Conservation (phyloP, 2,329 filamentous ascomycete genomes). For the Monosporascus sp. region DNA sequence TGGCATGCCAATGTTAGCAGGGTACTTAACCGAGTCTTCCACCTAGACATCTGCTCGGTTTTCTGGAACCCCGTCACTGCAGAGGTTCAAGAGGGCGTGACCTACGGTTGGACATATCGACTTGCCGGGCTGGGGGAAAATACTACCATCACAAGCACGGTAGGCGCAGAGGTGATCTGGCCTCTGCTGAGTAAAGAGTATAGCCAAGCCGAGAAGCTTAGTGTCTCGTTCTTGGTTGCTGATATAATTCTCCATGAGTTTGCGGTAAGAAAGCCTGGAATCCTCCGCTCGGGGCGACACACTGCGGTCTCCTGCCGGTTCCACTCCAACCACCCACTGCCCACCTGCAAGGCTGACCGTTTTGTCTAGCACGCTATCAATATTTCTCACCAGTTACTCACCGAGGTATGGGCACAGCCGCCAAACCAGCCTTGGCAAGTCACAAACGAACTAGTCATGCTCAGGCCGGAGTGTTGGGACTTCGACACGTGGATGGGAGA, state of each 20-base stretch:
- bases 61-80: neutral
- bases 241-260: conserved; percentile 20
- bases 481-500: neutral
- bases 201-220: conserved; percentile 21
- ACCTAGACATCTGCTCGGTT: conserved; percentile 10
- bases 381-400: conserved; percentile 2
- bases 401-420: neutral
- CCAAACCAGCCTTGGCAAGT: conserved; percentile 3
- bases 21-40: conserved; percentile 1
- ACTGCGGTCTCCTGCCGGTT: neutral
- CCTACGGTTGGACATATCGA: conserved; percentile 8
- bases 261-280: conserved; percentile 13
- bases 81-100: neutral
- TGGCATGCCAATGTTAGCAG: conserved; percentile 6
- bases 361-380: conserved; percentile 13
- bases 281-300: neutral
- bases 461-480: conserved; percentile 5
- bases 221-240: conserved; percentile 14
- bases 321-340: neutral
- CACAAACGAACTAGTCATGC: neutral
- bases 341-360: conserved; percentile 1
- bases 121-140: rapidly evolving
- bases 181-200: conserved; percentile 18
- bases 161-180: conserved; percentile 22
- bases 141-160: neutral